Base-by-base conservation (phyloP, 78 protist species). In the Cyanophora paradoxa region DNA sequence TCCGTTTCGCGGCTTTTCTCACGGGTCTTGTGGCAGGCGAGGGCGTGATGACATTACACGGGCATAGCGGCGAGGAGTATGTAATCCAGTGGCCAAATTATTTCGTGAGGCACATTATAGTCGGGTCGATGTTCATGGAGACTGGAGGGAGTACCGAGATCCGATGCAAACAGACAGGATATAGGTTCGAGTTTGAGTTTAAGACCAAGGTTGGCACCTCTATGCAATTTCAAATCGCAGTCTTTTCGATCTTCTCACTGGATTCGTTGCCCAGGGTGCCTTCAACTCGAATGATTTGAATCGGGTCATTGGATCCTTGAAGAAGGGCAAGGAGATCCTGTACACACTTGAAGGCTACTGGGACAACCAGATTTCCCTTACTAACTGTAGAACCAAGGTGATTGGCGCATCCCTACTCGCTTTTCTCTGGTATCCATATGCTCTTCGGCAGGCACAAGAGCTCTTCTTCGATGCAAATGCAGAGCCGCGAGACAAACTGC, bases 261-360 rank as follows among this genome's bases (percentile, higher is more conserved):
- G 34, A n/a, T n/a, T n/a, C n/a, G n/a, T n/a, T n/a, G n/a, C n/a
- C n/a, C n/a, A n/a, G n/a, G n/a, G n/a, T n/a, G n/a, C n/a, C n/a
- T n/a, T n/a, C n/a, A n/a, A n/a, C n/a, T n/a, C 90, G 90, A 31
- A 50, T 86, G 74, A 42, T 86, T 76, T 86, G 89, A 87, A 85
- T 52, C 73, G 31, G 11, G 63, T 89, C 8, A 19, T 63, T 34
- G 93, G 89, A 22, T 64, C 68, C 71, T 76, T 89, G 37, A 80
- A 78, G 70, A 31, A 81, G 41, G 77, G 7, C 7, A 13, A 30
- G 39, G 74, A 78, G 41, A 58, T 61, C 31, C 30, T 80, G n/a
- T 76, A 76, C 44, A 22, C 31, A 19, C 30, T 86, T 31, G 17
- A 33, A 34, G 90, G 89, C 3, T 68, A 62, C 34, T 86, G 86